Base-by-base conservation (phyloP, 768 basidiomycete genomes). In the Mycena filopes region DNA sequence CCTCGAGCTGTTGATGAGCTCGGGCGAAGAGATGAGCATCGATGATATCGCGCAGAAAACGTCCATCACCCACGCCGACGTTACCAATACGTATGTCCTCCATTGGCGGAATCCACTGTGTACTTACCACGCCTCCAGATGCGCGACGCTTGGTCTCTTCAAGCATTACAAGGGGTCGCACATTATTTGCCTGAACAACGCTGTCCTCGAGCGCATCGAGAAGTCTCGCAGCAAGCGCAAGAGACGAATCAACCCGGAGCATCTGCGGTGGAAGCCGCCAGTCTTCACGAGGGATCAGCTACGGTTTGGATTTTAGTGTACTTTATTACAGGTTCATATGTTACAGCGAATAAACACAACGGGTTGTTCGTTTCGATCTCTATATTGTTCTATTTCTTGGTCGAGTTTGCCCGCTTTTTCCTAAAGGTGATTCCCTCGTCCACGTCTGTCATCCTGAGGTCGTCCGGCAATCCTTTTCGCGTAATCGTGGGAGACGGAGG, bases 41-140 rank as follows among this genome's bases (percentile, higher is more conserved):
- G 98, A 99, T 72, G 98, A 99, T 73, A 96, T 99, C 70, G 96
- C 98, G 11, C 93, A 96, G 78, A 92, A 89, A 80, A 99, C 97
- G 4, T 86, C 94, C 18, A 96, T 99, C 77, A 96, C 95, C 5
- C 96, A 97, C 71, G 89, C 91, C 31, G 98, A 99, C 76, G 90
- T 99, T 62, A 95, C 97, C 92, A 97, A 98, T 80, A 99, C 98
- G 97, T 98, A 76, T 77, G 95, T 89, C 12, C 15, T 47, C 58
- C 67, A 45, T 54, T 65, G n/a, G 33, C 42, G 63, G 16, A 63
- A 21, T 53, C 20, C 21, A 7, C 55, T 61, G 25, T 71, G 53
- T 69, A 50, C 66, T 49, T 50, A 69, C 54, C 48, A n/a, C 26
- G 7, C 1, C 6, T 72, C 60, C 38, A 99, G 97, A 23, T 98